These are phyloP conservation scores for Sphaerulina populicola DNA, from an alignment of 2,329 filamentous ascomycete genomes.

Conservation along the genomic window DNA sequence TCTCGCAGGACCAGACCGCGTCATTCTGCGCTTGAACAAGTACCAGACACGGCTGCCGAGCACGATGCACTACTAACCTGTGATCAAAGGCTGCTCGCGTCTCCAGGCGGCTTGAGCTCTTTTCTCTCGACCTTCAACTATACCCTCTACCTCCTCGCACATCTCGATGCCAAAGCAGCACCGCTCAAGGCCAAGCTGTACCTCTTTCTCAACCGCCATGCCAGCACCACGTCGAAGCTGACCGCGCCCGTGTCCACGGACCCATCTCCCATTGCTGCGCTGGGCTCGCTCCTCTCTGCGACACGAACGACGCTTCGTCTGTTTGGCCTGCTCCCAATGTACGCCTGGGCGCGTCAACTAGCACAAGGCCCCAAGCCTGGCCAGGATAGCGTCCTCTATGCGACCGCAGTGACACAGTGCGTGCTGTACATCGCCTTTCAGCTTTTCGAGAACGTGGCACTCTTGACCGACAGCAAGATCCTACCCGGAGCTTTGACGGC, in stretches of 20 bases:
- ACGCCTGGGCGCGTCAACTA: constrained; percentile 39
- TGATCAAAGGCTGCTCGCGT: constrained; percentile 35
- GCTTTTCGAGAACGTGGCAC: constrained; percentile 38
- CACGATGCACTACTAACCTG: background rate
- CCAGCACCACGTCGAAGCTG: constrained; percentile 10
- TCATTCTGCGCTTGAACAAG: constrained; percentile 41
- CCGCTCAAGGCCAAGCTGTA: constrained; percentile 32
- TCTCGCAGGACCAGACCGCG: constrained; percentile 33
- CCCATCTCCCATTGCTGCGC: constrained; percentile 29
- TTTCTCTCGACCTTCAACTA: constrained; percentile 44
- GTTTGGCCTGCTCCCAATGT: constrained; percentile 39
- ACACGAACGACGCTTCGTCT: constrained; percentile 40
- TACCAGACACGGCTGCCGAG: constrained; percentile 19
- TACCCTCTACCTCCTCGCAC: constrained; percentile 40
- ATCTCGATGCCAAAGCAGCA: constrained; percentile 36
- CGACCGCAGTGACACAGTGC: constrained; percentile 37
- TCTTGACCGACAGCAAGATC: constrained; percentile 38
- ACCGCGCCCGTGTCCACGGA: constrained; percentile 17
- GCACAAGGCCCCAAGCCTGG: constrained; percentile 36
- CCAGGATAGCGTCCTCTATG: constrained; percentile 37
- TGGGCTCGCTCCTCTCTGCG: constrained; percentile 36
- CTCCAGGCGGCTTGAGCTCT: constrained; percentile 38
- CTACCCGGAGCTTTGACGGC: constrained; percentile 33
- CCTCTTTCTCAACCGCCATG: constrained; percentile 29
- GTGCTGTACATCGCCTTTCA: constrained; percentile 40